Conservation (phyloP, 495 filamentous ascomycete species). For the Penicillium flavigenum region DNA sequence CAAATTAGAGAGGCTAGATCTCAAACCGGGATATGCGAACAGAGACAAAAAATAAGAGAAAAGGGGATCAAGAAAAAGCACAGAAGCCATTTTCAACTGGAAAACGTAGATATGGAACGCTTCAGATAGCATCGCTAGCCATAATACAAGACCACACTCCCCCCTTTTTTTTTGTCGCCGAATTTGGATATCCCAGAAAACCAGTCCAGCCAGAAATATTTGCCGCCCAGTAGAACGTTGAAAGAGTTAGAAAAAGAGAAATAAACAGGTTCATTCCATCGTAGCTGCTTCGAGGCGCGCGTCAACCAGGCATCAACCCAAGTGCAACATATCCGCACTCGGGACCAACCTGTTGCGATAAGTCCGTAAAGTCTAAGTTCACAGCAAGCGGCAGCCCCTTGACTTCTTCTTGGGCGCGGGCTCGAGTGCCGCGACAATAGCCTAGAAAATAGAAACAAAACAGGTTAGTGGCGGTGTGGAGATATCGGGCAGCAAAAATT, state of each 20-base stretch:
- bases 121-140: constrained; percentile 28
- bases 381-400: constrained; percentile 46
- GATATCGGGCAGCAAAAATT: constrained; percentile 6
- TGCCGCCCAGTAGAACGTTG: constrained; percentile 21
- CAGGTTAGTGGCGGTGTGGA: constrained; percentile 15
- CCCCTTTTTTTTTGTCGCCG: constrained; percentile 12
- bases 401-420: constrained; percentile 73
- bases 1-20: constrained; percentile 5
- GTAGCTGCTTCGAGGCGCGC: constrained; percentile 26
- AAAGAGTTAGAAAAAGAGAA: constrained; percentile 26
- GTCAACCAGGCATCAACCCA: constrained; percentile 16
- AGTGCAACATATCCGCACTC: constrained; percentile 4
- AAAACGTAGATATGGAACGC: constrained; percentile 20
- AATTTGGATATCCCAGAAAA: constrained; percentile 21
- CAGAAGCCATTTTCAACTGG: constrained; percentile 16
- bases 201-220: constrained; percentile 17
- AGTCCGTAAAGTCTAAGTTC: constrained; percentile 17
- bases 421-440: constrained; percentile 86
- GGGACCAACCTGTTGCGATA: constrained; percentile 29
- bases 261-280: constrained; percentile 33
- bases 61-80: constrained; percentile 18
- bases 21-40: constrained; percentile 8
- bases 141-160: constrained; percentile 10
- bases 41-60: constrained; percentile 1
- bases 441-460: constrained; percentile 48